phyloP scores from a whole-genome alignment of 345 rosid genomes.

The Carallia pectinifolia region DNA sequence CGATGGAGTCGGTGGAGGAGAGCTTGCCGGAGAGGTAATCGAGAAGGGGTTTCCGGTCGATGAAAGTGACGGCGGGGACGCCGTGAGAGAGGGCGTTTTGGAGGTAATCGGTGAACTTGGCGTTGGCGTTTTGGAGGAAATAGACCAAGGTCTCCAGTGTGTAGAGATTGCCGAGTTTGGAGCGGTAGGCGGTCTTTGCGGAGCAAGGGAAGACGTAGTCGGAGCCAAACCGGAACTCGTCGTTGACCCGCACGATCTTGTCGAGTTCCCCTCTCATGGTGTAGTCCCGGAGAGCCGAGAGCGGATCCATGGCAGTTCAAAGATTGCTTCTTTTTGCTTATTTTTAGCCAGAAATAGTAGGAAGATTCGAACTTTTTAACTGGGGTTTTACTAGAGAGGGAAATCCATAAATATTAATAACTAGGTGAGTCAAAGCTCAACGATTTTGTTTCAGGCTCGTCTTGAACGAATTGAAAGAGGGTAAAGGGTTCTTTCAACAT shows the following conservation, averaged over 20 bases:
- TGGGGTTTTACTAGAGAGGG: too few relatives aligned
- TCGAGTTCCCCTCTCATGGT: background rate
- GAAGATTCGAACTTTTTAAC: too few relatives aligned
- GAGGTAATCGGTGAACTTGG: constrained; percentile 77
- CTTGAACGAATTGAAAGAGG: too few relatives aligned
- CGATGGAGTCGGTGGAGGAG: constrained; percentile 65
- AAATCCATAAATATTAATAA: too few relatives aligned
- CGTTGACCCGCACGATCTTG: constrained; percentile 14
- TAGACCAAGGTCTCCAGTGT: constrained; percentile 69
- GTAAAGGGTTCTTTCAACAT: too few relatives aligned
- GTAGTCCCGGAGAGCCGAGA: background rate
- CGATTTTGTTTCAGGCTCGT: too few relatives aligned
- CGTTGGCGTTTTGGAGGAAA: constrained; percentile 58
- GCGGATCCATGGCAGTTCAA: background rate
- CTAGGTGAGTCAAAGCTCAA: too few relatives aligned
- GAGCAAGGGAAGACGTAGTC: constrained; percentile 16
- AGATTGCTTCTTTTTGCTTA: too few relatives aligned
- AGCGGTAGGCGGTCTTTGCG: constrained; percentile 62
- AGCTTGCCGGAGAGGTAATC: constrained; percentile 79
- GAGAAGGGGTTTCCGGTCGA: constrained; percentile 80
- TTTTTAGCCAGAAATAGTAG: too few relatives aligned
- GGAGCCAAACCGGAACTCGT: constrained; percentile 17
- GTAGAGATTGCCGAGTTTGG: constrained; percentile 78
- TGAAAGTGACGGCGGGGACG: constrained; percentile 64
- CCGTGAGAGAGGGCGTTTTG: constrained; percentile 56